Evolutionary conservation across 345 rosid genomes (phyloP).

Genomic region (Populus nigra): DNA sequence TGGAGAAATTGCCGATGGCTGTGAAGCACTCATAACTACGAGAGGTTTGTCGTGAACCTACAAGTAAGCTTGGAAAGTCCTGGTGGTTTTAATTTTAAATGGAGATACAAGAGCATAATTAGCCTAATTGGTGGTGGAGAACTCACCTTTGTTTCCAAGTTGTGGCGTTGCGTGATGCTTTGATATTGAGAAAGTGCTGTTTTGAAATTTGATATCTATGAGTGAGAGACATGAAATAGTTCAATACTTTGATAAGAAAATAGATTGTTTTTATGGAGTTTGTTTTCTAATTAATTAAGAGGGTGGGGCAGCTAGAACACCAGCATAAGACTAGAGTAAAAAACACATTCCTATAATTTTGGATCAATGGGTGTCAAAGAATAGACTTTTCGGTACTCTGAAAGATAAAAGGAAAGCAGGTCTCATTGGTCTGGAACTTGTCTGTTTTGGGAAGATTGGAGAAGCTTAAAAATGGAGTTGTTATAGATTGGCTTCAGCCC

Average conservation of each 20-base stretch:
- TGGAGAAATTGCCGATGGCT: background rate
- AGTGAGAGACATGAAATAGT: background rate
- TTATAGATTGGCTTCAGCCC: background rate
- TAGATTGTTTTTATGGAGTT: background rate
- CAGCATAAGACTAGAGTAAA: background rate
- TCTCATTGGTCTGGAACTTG: background rate
- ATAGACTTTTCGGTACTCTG: background rate
- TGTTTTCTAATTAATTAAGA: background rate
- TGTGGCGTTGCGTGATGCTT: background rate
- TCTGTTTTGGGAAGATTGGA: background rate
- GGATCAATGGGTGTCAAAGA: background rate
- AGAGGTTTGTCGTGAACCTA: background rate
- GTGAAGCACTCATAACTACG: background rate
- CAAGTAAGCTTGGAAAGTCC: background rate
- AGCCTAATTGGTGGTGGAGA: background rate
- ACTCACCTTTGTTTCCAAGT: background rate
- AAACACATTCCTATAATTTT: background rate
- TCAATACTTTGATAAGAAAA: background rate
- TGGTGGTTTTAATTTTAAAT: background rate
- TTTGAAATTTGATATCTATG: background rate
- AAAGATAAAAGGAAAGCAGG: background rate
- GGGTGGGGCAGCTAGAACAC: background rate
- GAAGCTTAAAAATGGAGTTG: background rate
- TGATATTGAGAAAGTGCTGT: background rate
- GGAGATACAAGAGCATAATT: background rate